Evolutionary conservation across 257 asterid species (phyloP), one percentile per base, ranked within the genome.

Genomic region (Dorcoceras hygrometricum): DNA sequence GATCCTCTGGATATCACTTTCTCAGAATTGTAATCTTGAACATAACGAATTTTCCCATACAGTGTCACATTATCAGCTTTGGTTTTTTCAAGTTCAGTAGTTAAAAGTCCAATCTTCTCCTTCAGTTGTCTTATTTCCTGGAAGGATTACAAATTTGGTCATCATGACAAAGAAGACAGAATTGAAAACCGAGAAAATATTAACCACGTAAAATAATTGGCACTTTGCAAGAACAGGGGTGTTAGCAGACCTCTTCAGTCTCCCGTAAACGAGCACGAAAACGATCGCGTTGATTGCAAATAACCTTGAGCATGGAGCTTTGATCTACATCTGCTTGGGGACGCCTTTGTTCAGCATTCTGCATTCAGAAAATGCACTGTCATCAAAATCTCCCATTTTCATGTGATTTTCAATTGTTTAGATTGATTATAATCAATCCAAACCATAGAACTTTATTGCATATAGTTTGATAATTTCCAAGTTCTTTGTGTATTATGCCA

Each of bases 261-360:
- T 94, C 97, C 66, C 84, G 89, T 81, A 94, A 76, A 61, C 99
- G 97, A 65, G 96, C 81, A 66, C 99, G 86, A 67, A 94, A 94
- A 62, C 99, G 90, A 76, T 94, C 99, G 25, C 99, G 89, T 78
- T 94, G 99, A 79, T 83, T 90, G 95, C 99, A 94, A 57, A 94
- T 94, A 87, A 94, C 98, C 82, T 87, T 89, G 70, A 92, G 96
- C 98, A 92, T 92, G 57, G 98, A 92, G 79, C 83, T 90, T 72
- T 92, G 98, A 82, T 92, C 98, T 73, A 81, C 84, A 74, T 92
- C 97, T 43, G 88, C 62, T 32, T 87, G 74, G 74, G 77, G 79
- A 65, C 86, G 91, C 77, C 83, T 86, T 67, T 83, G 97, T 75
- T 86, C 96, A 39, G 78, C 75, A 83, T 83, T 89, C 98, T 92